A percentile compares a stretch with the other conserved stretches of the same genome.
Conservation (phyloP, 352 stramenopile species). For the Globisporangium nagaii region DNA sequence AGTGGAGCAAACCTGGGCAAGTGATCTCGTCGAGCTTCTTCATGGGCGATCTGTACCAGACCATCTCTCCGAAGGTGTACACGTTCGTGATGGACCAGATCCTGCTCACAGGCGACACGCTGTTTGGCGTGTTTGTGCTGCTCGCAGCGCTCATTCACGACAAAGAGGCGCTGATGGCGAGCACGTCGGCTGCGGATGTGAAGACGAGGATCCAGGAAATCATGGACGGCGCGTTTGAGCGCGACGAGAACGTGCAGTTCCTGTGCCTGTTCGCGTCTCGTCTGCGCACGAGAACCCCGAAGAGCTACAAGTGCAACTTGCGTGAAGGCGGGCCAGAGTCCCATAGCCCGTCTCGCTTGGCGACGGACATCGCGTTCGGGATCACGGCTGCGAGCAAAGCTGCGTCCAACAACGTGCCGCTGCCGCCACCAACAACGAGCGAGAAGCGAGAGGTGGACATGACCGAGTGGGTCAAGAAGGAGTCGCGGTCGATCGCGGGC, state of each 20-base stretch:
- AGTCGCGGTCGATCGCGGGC: constrained; percentile 62
- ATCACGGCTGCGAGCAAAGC: constrained; percentile 13
- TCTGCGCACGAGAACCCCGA: constrained; percentile 53
- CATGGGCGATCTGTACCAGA: constrained; percentile 59
- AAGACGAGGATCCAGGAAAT: constrained; percentile 29
- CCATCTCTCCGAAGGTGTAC: constrained; percentile 48
- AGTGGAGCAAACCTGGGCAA: constrained; percentile 56
- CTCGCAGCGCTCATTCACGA: constrained; percentile 47
- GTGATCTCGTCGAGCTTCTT: constrained; percentile 56
- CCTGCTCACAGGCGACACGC: constrained; percentile 56
- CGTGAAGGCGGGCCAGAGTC: constrained; percentile 26
- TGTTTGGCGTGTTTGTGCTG: constrained; percentile 71
- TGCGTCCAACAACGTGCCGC: constrained; percentile 13
- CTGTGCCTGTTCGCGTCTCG: constrained; percentile 56
- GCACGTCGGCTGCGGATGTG: constrained; percentile 29
- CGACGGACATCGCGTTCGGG: constrained; percentile 57
- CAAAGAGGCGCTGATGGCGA: constrained; percentile 33
- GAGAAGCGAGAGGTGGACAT: constrained; percentile 53
- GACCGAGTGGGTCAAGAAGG: constrained; percentile 74
- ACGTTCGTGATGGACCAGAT: constrained; percentile 80
- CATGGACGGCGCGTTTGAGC: constrained; percentile 27
- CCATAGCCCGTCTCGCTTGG: constrained; percentile 42
- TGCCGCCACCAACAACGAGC: too few relatives aligned
- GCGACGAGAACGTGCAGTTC: constrained; percentile 43
- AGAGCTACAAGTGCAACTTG: constrained; percentile 58